Evolutionary conservation across 164 flowering plant genomes (phyloP).

Genomic region (Tinospora cordifolia): DNA sequence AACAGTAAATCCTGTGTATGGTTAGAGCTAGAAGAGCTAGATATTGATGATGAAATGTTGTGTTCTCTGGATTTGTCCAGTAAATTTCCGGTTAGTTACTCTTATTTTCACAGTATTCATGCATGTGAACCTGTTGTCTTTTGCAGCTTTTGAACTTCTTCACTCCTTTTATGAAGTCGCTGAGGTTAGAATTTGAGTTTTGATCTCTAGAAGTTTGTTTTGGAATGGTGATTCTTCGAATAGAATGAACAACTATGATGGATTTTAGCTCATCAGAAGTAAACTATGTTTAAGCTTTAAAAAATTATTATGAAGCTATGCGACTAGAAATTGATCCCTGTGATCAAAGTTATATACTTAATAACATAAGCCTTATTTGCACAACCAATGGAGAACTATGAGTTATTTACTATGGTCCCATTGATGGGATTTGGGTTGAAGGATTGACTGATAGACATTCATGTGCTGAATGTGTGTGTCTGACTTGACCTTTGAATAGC

Average conservation of each 20-base stretch:
- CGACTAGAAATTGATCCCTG: no score
- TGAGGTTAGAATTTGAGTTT: not conserved
- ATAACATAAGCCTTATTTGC: no score
- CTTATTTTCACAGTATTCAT: not conserved
- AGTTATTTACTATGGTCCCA: not conserved
- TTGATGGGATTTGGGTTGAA: not conserved
- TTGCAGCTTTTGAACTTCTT: not conserved
- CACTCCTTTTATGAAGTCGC: not conserved
- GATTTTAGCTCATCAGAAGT: no score
- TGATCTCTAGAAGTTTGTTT: not conserved
- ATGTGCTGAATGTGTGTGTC: not conserved
- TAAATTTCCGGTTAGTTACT: constrained; percentile 70
- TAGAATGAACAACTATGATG: no score
- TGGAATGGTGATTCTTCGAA: no score
- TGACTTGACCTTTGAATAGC: not conserved
- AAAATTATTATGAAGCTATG: no score
- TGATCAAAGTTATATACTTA: no score
- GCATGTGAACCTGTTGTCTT: not conserved
- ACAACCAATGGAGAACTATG: no score
- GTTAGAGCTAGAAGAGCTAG: constrained; percentile 93
- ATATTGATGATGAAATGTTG: constrained; percentile 61
- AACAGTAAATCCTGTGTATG: constrained; percentile 48
- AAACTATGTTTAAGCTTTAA: no score
- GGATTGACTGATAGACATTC: not conserved
- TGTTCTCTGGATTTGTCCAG: constrained; percentile 64